These are phyloP conservation scores for Saccharomyces jurei DNA, from an alignment of 805 yeast genomes.

Conservation along the genomic window DNA sequence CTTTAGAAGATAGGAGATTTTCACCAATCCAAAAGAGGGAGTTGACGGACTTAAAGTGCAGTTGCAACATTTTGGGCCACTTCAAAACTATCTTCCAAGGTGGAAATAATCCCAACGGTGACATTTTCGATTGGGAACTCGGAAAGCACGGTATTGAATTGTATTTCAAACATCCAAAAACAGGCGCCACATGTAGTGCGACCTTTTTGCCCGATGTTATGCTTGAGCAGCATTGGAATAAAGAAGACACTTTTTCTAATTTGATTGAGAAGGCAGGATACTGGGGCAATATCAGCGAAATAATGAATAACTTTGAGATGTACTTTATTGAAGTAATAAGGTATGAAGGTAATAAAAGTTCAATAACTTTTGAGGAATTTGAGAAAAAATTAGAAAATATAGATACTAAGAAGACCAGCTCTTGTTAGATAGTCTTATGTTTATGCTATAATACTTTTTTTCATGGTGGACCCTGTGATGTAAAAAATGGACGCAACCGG, in stretches of 20 bases:
- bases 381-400: conserved; percentile 8
- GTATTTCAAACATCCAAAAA: conserved; percentile 33
- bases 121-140: conserved; percentile 64
- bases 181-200: conserved; percentile 44
- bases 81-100: conserved; percentile 24
- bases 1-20: conserved; percentile 74
- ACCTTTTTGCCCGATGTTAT: conserved; percentile 92
- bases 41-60: conserved; percentile 38
- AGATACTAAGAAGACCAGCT: background rate
- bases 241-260: conserved; percentile 55
- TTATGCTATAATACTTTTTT: background rate
- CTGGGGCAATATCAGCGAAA: conserved; percentile 23
- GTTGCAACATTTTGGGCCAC: conserved; percentile 34
- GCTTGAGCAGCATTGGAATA: conserved; percentile 73
- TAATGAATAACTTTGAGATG: conserved; percentile 28
- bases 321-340: conserved; percentile 39
- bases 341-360: conserved; percentile 47
- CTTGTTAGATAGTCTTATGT: background rate
- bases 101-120: conserved; percentile 28
- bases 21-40: conserved; percentile 52
- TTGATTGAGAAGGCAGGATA: conserved; percentile 68
- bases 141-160: conserved; percentile 79
- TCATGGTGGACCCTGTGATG: background rate
- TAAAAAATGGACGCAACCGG: conserved; percentile 58
- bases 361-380: conserved; percentile 37